phyloP scores from a whole-genome alignment of 2,329 filamentous ascomycete genomes.

The Exophiala alcalophila region DNA sequence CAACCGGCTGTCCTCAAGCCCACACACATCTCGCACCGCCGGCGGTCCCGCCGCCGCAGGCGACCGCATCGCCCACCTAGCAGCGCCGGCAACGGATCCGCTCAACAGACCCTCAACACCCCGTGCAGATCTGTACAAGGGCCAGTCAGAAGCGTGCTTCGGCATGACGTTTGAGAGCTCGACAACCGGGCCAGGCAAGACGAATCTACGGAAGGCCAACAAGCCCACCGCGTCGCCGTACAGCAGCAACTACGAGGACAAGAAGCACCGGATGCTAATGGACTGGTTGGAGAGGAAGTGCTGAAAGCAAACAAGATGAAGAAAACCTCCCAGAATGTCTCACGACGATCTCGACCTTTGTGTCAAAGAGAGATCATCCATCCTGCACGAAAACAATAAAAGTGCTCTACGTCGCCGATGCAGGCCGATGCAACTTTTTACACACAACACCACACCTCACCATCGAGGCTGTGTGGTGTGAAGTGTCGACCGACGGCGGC shows the following conservation, averaged over 20 bases:
- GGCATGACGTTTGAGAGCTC: constrained; percentile 26
- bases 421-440: no score
- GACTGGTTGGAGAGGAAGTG: constrained; percentile 22
- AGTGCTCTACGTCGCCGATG: no score
- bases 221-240: constrained; percentile 14
- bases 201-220: constrained; percentile 6
- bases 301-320: constrained; percentile 7
- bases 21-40: background rate
- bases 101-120: constrained; percentile 18
- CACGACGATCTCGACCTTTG: background rate
- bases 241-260: constrained; percentile 20
- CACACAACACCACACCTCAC: no score
- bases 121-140: constrained; percentile 22
- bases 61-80: constrained; percentile 2
- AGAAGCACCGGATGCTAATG: constrained; percentile 27
- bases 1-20: constrained; percentile 9
- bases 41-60: background rate
- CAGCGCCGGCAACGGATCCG: constrained; percentile 9
- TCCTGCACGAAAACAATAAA: no score
- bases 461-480: no score
- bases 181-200: background rate
- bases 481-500: no score
- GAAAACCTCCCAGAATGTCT: background rate
- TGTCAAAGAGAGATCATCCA: no score
- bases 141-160: constrained; percentile 19